Evolutionary conservation across 805 yeast genomes (phyloP).

Genomic region (Schwanniomyces occidentalis): DNA sequence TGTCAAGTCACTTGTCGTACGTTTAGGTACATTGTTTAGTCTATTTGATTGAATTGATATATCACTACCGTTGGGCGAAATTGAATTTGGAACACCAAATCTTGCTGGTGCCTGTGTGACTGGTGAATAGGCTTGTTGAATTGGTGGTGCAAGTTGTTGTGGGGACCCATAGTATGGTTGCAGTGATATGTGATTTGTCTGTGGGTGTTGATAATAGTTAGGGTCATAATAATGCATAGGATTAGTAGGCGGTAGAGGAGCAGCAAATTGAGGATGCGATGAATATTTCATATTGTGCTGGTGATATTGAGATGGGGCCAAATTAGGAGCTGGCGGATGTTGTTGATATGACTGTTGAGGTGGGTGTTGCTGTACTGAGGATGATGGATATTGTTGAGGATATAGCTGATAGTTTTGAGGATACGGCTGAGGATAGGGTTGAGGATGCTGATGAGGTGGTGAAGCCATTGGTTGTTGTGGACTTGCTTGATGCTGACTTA

Average conservation of each 20-base stretch:
- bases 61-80: conserved; percentile 6
- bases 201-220: no score
- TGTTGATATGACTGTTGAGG: neutral
- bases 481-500: neutral
- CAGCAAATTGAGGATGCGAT: neutral
- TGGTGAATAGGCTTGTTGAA: no score
- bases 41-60: conserved; percentile 1
- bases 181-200: no score
- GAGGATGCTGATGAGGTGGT: neutral
- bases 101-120: no score
- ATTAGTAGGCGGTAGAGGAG: neutral
- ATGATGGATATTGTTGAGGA: neutral
- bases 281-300: neutral
- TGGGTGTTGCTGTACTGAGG: neutral
- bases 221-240: no score
- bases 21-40: conserved; percentile 16
- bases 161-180: no score
- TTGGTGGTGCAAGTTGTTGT: no score
- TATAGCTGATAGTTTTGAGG: neutral
- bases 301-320: neutral
- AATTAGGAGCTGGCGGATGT: conserved; percentile 1
- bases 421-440: conserved; percentile 2
- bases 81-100: no score
- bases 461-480: neutral
- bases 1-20: conserved; percentile 42